Base-by-base conservation (phyloP, 2,329 filamentous ascomycete genomes). In the Ramularia endophylla region DNA sequence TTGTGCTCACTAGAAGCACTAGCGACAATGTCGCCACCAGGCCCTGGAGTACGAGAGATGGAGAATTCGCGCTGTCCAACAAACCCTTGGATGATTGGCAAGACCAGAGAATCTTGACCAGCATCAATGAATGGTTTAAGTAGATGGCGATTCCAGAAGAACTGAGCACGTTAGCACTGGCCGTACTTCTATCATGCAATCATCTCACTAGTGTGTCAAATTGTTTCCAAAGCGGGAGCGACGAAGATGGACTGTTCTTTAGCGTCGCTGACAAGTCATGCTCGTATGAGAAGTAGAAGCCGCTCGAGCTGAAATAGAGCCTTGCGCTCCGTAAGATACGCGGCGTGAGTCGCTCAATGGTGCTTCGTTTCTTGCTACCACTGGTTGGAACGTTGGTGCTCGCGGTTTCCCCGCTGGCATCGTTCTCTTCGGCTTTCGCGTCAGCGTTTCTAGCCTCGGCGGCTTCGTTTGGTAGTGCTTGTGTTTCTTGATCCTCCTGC, bases 221-320 rank as follows among this genome's bases (percentile, higher is more conserved):
- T 43, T 78, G 73, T 48, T 78, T 78, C 61, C 87, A 76, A 3
- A 95, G 68, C 5, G 88, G 81, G 4, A 77, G 52, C 33, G 74
- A 72, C 11, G 67, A 65, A 17, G 56, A 64, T 22, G 59, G 55
- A 6, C 62, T 40, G 32, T 64, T 62, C 38, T 63, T 61, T 46
- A 76, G 61, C 40, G 76, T 80, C 41, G 83, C 77, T 1, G 92
- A 97, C 37, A 98, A 77, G 60, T 98, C 89, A 60, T 90, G 77
- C 51, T 98, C 92, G 62, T 98, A 95, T 0, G 89, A 89, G 63
- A 90, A 98, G 69, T 84, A 97, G 64, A 95, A 97, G 61, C 87
- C 95, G 48, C 77, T 76, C 0, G 81, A 76, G 1, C 85, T 81
- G 58, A 95, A 90, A 46, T 95, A 78, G 41, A 97, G 78, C 57